Evolutionary conservation across 371 early-diverging fungal genomes (phyloP).

Genomic region (Mucor saturninus): DNA sequence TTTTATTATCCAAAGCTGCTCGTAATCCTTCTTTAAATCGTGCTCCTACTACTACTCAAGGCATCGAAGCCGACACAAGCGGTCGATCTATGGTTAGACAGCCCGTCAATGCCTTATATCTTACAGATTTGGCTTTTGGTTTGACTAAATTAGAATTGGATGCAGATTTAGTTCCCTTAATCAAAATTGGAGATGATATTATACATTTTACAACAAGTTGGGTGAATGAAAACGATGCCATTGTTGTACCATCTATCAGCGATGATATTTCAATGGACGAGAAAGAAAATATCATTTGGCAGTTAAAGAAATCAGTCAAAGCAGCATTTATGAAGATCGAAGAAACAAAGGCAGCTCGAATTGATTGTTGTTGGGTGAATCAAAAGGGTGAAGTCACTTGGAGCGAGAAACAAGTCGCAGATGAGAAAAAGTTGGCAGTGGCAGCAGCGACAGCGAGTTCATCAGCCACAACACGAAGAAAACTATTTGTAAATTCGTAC

Average conservation of each 20-base stretch:
- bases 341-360: constrained; percentile 43
- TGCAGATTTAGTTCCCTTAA: constrained; percentile 39
- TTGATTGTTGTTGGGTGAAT: constrained; percentile 68
- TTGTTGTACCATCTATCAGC: constrained; percentile 48
- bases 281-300: constrained; percentile 54
- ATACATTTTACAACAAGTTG: constrained; percentile 54
- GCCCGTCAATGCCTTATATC: constrained; percentile 62
- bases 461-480: constrained; percentile 1
- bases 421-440: background rate
- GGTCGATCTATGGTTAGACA: constrained; percentile 26
- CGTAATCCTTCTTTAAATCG: constrained; percentile 43
- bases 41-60: constrained; percentile 32
- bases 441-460: background rate
- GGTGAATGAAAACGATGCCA: constrained; percentile 61
- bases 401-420: constrained; percentile 35
- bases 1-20: constrained; percentile 46
- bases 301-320: constrained; percentile 47
- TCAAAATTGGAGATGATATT: constrained; percentile 36
- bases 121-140: constrained; percentile 62
- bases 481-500: constrained; percentile 25
- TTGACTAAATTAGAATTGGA: constrained; percentile 57
- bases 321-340: constrained; percentile 24
- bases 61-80: constrained; percentile 25
- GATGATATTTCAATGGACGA: constrained; percentile 54
- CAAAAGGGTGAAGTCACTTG: constrained; percentile 56